Evolutionary conservation across 176 grass and related monocot species (phyloP).

Genomic region (Cenchrus americanus): DNA sequence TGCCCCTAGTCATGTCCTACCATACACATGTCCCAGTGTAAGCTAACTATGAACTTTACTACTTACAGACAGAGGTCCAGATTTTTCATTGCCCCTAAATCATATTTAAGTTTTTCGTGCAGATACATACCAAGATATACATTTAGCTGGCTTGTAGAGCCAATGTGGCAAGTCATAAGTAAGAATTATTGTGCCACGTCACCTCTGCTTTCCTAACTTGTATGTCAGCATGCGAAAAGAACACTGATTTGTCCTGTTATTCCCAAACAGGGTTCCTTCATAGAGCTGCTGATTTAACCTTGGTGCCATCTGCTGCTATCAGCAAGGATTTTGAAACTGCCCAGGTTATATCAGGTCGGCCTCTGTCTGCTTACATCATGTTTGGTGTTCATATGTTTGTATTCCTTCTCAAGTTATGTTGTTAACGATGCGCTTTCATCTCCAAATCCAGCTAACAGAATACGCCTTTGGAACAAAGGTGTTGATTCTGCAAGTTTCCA

Average conservation of each 20-base stretch:
- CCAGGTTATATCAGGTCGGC: slow-evolving; percentile 75
- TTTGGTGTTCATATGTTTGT: neutral
- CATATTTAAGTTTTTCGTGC: slow-evolving; percentile 13
- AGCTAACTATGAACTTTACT: slow-evolving; percentile 32
- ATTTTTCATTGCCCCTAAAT: neutral
- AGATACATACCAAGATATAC: slow-evolving; percentile 99
- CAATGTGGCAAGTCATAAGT: slow-evolving; percentile 98
- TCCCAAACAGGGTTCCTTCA: slow-evolving; percentile 79
- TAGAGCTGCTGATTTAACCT: slow-evolving; percentile 82
- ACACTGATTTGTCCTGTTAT: slow-evolving; percentile 6
- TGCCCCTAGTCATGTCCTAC: slow-evolving; percentile 89
- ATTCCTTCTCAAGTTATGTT: slow-evolving; percentile 27
- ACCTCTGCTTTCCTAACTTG: slow-evolving; percentile 16
- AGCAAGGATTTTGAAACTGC: slow-evolving; percentile 84
- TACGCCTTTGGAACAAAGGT: slow-evolving; percentile 97
- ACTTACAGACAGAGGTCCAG: neutral
- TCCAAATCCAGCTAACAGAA: slow-evolving; percentile 62
- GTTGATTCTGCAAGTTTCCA: slow-evolving; percentile 95
- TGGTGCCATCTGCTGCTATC: slow-evolving; percentile 88
- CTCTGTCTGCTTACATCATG: neutral
- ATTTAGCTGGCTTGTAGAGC: slow-evolving; percentile 95
- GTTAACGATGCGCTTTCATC: neutral
- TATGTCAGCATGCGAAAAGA: neutral
- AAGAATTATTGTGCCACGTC: slow-evolving; percentile 19
- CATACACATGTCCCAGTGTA: slow-evolving; percentile 98